These are phyloP conservation scores for Polytrichum formosum DNA, from an alignment of 225 moss, liverwort and hornwort genomes.

Conservation along the genomic window DNA sequence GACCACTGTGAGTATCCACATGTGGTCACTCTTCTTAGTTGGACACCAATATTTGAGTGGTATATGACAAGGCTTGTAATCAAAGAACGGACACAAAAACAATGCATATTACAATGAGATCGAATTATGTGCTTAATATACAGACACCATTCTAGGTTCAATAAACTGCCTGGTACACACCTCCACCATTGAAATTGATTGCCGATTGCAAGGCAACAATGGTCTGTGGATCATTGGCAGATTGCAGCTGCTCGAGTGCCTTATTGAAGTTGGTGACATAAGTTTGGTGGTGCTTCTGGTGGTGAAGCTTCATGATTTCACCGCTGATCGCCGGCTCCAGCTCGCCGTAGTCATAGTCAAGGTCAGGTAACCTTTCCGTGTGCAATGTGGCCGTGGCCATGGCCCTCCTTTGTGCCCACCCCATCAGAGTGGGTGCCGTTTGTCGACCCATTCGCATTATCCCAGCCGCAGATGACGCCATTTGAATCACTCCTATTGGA, in stretches of 20 bases:
- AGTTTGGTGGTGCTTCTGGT: slow-evolving; percentile 96
- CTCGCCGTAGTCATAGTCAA: slow-evolving; percentile 82
- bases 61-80: no score
- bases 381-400: slow-evolving; percentile 37
- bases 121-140: no score
- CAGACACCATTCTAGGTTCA: no score
- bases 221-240: slow-evolving; percentile 39
- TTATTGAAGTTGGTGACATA: slow-evolving; percentile 92
- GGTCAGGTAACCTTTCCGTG: slow-evolving; percentile 68
- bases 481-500: background rate
- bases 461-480: slow-evolving; percentile 11
- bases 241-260: slow-evolving; percentile 74
- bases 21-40: no score
- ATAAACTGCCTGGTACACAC: slow-evolving; percentile 14
- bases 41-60: no score
- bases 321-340: slow-evolving; percentile 88
- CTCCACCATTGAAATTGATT: slow-evolving; percentile 93
- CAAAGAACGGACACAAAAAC: no score
- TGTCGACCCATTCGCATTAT: slow-evolving; percentile 29
- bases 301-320: slow-evolving; percentile 95
- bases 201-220: slow-evolving; percentile 72
- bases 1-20: no score
- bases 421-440: slow-evolving; percentile 15
- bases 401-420: slow-evolving; percentile 44
- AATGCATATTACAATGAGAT: no score